These are phyloP conservation scores for Forsythia viridissima DNA, from an alignment of 257 asterid genomes.

Conservation along the genomic window DNA sequence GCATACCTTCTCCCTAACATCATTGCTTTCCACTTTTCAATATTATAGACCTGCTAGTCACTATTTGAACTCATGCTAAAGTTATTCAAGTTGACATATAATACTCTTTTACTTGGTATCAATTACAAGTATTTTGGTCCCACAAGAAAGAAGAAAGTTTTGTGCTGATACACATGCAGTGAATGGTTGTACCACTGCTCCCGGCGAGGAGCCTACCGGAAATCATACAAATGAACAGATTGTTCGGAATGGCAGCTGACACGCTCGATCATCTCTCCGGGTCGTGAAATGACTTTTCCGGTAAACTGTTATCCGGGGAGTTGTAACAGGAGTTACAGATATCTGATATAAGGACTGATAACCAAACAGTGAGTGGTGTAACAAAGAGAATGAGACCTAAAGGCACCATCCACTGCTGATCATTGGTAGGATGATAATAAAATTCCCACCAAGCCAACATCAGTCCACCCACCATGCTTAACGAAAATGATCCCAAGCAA, in stretches of 20 bases:
- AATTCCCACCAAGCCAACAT: conserved; percentile 43
- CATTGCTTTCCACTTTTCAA: background rate
- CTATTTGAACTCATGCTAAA: background rate
- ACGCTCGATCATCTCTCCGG: conserved; percentile 4
- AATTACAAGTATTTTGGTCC: background rate
- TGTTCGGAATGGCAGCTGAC: no score
- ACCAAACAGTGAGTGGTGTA: conserved; percentile 39
- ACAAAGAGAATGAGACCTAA: conserved; percentile 43
- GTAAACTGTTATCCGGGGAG: background rate
- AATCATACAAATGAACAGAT: no score
- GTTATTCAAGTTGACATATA: background rate
- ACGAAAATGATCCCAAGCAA: conserved; percentile 32
- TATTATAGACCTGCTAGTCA: background rate
- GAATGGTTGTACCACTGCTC: background rate
- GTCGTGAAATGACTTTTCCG: conserved; percentile 6
- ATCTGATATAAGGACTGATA: conserved; percentile 34
- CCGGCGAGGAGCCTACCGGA: background rate
- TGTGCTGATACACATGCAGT: background rate
- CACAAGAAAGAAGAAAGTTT: background rate
- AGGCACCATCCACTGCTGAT: conserved; percentile 64
- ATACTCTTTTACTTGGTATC: background rate
- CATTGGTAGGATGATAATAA: conserved; percentile 40
- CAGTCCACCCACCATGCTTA: conserved; percentile 45
- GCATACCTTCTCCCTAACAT: background rate
- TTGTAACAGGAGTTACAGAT: background rate